Evolutionary conservation across 768 basidiomycete species (phyloP).

Genomic region (Strobilomyces confusus): DNA sequence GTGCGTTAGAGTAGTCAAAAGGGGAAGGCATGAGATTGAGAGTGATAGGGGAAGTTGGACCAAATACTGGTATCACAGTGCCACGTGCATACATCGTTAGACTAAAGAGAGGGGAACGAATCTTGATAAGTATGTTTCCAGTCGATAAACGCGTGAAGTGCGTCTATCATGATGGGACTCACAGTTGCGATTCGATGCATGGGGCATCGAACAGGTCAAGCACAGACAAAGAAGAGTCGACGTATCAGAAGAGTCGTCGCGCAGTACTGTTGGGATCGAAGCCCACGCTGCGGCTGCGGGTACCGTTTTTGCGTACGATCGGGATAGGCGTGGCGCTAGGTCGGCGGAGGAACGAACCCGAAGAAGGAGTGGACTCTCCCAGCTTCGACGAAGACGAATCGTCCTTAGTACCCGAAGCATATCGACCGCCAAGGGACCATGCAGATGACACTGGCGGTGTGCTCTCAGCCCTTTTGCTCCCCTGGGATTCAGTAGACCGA

Average conservation of each 20-base stretch:
- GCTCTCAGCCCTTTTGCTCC: conserved; percentile 27
- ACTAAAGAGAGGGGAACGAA: conserved; percentile 17
- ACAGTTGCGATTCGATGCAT: conserved; percentile 5
- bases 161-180: conserved; percentile 14
- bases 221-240: not conserved
- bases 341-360: conserved; percentile 27
- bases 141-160: conserved; percentile 1
- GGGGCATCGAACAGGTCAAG: not conserved
- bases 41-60: not conserved
- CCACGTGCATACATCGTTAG: not conserved
- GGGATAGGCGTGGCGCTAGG: conserved; percentile 24
- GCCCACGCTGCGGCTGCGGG: conserved; percentile 29
- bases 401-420: conserved; percentile 13
- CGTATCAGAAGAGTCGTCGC: conserved; percentile 15
- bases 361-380: conserved; percentile 1
- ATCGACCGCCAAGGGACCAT: conserved; percentile 15
- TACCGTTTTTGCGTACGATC: conserved; percentile 16
- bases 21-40: not conserved
- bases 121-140: conserved; percentile 14
- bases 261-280: conserved; percentile 13
- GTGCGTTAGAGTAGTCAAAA: not conserved
- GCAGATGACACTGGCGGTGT: conserved; percentile 26
- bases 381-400: conserved; percentile 1
- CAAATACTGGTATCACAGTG: conserved; percentile 7
- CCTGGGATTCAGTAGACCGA: not conserved